phyloP scores from a whole-genome alignment of 257 asterid species.

The Fraxinus excelsior region DNA sequence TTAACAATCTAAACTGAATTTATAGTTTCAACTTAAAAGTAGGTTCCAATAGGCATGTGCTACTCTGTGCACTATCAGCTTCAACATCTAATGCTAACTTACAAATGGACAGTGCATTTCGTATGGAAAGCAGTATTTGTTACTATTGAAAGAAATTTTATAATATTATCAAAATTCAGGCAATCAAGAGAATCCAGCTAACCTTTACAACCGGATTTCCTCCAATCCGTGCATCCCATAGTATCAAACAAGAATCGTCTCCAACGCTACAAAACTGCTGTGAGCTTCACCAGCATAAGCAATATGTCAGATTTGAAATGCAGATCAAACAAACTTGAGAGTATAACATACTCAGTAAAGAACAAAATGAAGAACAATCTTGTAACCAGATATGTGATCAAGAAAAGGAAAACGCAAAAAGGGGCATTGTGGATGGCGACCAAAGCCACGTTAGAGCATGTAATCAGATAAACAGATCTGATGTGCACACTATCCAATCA shows the following conservation, averaged over 20 bases:
- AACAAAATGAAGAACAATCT: background rate
- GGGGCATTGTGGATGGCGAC: background rate
- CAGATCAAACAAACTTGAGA: background rate
- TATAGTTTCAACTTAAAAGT: background rate
- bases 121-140: background rate
- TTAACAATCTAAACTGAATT: conserved; percentile 21
- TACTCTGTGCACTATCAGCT: background rate
- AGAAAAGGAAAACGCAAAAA: background rate
- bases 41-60: background rate
- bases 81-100: background rate
- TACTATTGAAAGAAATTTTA: background rate
- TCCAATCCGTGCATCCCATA: background rate
- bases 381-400: background rate
- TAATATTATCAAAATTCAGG: background rate
- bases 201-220: background rate
- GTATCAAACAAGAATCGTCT: conserved; percentile 25
- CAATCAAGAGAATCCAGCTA: background rate
- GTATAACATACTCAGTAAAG: background rate
- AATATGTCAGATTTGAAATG: conserved; percentile 11
- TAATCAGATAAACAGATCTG: background rate
- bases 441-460: conserved; percentile 14
- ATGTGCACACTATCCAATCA: background rate
- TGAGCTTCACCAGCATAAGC: conserved; percentile 35
- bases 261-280: background rate
- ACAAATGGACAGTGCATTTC: background rate